Evolutionary conservation across 495 filamentous ascomycete species (phyloP).

Genomic region (Tuber brumale): DNA sequence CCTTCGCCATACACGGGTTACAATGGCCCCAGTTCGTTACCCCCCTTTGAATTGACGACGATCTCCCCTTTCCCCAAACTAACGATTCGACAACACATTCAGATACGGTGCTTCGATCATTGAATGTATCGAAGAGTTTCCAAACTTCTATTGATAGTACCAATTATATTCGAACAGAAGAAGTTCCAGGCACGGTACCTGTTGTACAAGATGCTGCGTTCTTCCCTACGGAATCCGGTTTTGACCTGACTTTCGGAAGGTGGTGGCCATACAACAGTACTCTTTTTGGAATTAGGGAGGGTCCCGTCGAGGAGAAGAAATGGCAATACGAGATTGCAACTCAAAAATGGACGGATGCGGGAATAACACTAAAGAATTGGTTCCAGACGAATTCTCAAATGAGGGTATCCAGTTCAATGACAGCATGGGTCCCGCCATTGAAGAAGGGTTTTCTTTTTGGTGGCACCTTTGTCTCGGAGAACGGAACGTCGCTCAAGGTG

Average conservation of each 20-base stretch:
- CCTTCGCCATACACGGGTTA: neutral
- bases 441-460: constrained; percentile 12
- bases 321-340: neutral
- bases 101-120: constrained; percentile 9
- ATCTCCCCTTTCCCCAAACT: neutral
- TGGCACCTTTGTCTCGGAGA: neutral
- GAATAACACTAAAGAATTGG: neutral
- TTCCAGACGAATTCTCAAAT: neutral
- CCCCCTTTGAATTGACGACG: neutral
- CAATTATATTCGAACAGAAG: constrained; percentile 1
- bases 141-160: neutral
- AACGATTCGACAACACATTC: neutral
- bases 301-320: neutral
- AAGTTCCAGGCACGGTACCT: neutral
- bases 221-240: constrained; percentile 2
- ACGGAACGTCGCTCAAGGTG: neutral
- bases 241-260: neutral
- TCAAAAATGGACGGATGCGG: neutral
- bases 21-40: constrained; percentile 12
- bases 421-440: constrained; percentile 12
- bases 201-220: constrained; percentile 7
- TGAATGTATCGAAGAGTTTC: constrained; percentile 7
- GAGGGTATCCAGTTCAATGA: constrained; percentile 7
- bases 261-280: constrained; percentile 1
- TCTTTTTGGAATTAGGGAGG: neutral